Evolutionary conservation across 345 rosid genomes (phyloP).

Genomic region (Carallia brachiata): DNA sequence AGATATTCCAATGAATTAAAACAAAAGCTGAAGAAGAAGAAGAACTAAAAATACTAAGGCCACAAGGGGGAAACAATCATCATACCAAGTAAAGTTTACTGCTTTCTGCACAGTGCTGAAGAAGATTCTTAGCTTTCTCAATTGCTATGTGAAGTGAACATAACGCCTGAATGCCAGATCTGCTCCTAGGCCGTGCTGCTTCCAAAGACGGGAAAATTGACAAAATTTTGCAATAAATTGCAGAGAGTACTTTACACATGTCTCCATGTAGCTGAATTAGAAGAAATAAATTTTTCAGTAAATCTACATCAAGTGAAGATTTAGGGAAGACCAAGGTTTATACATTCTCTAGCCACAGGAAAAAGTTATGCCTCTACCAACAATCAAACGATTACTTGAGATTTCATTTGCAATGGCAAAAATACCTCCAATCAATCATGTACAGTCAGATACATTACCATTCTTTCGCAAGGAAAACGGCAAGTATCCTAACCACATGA

Average conservation of each 20-base stretch:
- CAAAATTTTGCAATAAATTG: conserved; percentile 63
- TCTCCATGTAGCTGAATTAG: conserved; percentile 83
- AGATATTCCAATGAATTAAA: background rate
- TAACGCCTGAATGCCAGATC: conserved; percentile 90
- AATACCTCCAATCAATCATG: no score
- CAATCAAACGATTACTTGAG: no score
- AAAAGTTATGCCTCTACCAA: background rate
- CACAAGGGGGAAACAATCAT: conserved; percentile 1
- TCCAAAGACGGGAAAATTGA: conserved; percentile 85
- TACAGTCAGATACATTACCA: no score
- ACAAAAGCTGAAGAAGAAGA: background rate
- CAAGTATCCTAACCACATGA: no score
- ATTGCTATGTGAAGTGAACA: conserved; percentile 94
- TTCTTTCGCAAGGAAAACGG: no score
- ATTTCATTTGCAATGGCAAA: no score
- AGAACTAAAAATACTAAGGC: background rate
- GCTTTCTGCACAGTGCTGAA: conserved; percentile 84
- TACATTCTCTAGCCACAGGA: background rate
- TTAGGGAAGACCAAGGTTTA: background rate
- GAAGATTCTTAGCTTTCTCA: conserved; percentile 79
- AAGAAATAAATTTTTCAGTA: background rate
- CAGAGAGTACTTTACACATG: conserved; percentile 77
- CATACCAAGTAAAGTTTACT: conserved; percentile 92
- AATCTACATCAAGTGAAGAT: background rate
- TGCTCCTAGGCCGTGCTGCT: conserved; percentile 94